Base-by-base conservation (phyloP, 768 basidiomycete species). In the Mycena vitilis region DNA sequence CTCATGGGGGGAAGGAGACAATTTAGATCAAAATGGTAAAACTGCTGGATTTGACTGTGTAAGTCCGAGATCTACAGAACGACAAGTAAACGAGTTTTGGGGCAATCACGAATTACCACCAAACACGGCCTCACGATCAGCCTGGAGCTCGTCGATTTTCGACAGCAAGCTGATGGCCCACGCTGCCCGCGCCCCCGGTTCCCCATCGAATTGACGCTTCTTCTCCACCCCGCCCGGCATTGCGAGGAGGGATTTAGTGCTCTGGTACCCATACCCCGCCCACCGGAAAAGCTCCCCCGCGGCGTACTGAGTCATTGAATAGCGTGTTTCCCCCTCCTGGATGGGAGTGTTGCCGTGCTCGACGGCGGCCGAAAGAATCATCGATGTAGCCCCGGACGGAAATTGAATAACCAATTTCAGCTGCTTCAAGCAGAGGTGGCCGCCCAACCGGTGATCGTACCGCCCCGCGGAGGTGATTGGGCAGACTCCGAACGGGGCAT, bases 291-390 rank as follows among this genome's bases (percentile, higher is more conserved):
- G 49, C 5, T n/a, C 60, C n/a, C 49, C 60, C 0, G 76, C 74
- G 6, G 70, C 44, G 37, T 74, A 77, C 49, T 75, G 75, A 1
- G 73, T 73, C 44, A 77, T 58, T 0, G 73, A 73, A 22, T 70
- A 66, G n/a, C 74, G 71, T 2, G 18, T 55, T 42, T 77, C 74
- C 0, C 54, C 66, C 5, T 44, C 8, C 15, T 45, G 60, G 11
- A 76, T 52, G 8, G 68, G 20, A 3, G 65, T 66, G 37, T 74
- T 75, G 4, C 68, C 63, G 23, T 71, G 68, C 40, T 60, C 12
- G 64, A 70, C 45, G 18, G 51, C 7, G 4, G 25, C 60, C 11
- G 60, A 61, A 1, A 12, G 49, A 38, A 61, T 22, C 1, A 52
- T 4, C 5, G 25, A 18, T 8, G 60, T 38, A 0, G 49, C 30